A percentile compares a stretch with the other conserved stretches of the same genome.
These are phyloP conservation scores for Beta corolliflora DNA, from an alignment of 179 eudicot species.

Conservation along the genomic window DNA sequence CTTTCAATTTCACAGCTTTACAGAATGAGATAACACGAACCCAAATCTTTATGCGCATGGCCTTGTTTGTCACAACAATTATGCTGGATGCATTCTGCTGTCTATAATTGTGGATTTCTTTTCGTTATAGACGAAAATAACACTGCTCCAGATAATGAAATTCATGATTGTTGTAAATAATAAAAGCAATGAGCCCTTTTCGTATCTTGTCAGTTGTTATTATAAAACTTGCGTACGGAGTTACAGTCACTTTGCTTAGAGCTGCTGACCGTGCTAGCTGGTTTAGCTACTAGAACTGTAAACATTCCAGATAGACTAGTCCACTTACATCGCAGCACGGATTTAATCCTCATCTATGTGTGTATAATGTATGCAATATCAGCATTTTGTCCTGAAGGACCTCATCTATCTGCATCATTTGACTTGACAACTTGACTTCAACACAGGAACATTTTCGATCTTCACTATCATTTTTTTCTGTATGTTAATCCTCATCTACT, in stretches of 20 bases:
- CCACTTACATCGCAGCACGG: background rate
- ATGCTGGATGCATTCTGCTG: background rate
- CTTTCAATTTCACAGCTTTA: slow-evolving; percentile 1
- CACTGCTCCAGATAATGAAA: background rate
- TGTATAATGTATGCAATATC: slow-evolving; percentile 13
- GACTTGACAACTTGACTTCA: slow-evolving; percentile 19
- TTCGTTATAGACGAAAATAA: background rate
- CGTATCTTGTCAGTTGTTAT: background rate
- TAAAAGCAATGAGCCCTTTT: background rate
- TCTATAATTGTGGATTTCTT: background rate
- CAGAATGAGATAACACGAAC: background rate
- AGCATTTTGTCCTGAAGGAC: slow-evolving; percentile 14
- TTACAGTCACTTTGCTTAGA: background rate
- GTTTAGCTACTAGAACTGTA: slow-evolving; percentile 3
- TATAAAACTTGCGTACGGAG: too few relatives aligned
- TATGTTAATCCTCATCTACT: slow-evolving; percentile 1
- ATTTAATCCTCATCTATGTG: too few relatives aligned
- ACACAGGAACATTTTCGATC: background rate
- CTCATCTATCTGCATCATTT: slow-evolving; percentile 24
- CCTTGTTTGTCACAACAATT: background rate
- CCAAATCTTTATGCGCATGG: background rate
- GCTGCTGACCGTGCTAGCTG: slow-evolving; percentile 9
- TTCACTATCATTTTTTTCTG: slow-evolving; percentile 3
- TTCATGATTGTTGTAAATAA: background rate
- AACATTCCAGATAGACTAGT: background rate